phyloP scores from a whole-genome alignment of 306 rosid genomes.

The Medicago ruthenica region DNA sequence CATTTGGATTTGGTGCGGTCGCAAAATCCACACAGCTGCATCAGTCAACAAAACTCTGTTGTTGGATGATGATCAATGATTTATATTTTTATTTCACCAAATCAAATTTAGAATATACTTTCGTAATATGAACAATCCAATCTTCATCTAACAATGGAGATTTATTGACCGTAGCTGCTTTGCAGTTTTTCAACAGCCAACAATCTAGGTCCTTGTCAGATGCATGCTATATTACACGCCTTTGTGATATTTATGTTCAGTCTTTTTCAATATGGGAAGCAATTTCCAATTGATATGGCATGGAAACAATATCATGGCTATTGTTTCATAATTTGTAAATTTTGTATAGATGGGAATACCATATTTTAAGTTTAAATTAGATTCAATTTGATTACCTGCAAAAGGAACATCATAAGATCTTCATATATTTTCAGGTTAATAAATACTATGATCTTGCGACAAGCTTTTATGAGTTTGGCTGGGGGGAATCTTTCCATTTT shows the following conservation, averaged over 20 bases:
- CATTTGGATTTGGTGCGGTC: background rate
- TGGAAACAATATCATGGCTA: background rate
- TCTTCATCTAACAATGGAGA: background rate
- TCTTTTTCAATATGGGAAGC: slow-evolving; percentile 4
- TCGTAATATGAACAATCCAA: background rate
- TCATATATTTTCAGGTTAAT: slow-evolving; percentile 69
- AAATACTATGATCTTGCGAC: slow-evolving; percentile 93
- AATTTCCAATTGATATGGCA: slow-evolving; percentile 10
- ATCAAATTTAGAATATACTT: background rate
- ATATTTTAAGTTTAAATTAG: background rate
- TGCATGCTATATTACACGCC: background rate
- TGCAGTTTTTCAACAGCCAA: background rate
- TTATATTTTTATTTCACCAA: background rate
- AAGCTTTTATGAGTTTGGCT: slow-evolving; percentile 96
- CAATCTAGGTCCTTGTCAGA: slow-evolving; percentile 5
- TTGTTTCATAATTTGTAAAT: slow-evolving; percentile 16
- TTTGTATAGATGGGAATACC: slow-evolving; percentile 21
- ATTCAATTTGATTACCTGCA: slow-evolving; percentile 29
- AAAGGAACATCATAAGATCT: slow-evolving; percentile 33
- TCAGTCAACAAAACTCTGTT: background rate
- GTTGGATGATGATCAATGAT: background rate
- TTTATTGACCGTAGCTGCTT: background rate
- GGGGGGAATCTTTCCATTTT: slow-evolving; percentile 99
- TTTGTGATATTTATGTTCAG: slow-evolving; percentile 13
- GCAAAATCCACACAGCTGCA: background rate